Evolutionary conservation across 2,329 filamentous ascomycete genomes (phyloP), one percentile per base, ranked within the genome.

Genomic region (Moelleriella libera): DNA sequence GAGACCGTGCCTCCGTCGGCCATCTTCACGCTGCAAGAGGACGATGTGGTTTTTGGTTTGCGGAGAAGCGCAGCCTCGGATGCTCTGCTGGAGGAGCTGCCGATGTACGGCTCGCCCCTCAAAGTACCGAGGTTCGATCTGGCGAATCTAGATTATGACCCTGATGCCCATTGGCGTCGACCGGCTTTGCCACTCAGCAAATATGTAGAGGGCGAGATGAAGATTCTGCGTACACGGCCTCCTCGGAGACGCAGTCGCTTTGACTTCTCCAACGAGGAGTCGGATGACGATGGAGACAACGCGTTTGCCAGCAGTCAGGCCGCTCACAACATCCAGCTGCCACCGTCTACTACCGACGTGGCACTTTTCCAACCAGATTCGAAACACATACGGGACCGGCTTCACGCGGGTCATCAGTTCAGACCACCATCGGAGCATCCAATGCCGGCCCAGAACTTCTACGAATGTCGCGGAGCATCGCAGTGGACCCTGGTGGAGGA

Each of bases 401-500:
- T 98, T 5, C 88, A 96, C 60, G 86, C 88, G 8, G 85, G 86
- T 7, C 89, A 96, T 62, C 86, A 90, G 52, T 97, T 98, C 70
- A 77, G 89, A 47, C 92, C 92, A 12, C 92, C 92, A 0, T 88
- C 87, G 0, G 90, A 97, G 61, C 83, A 88, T 60, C 77, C 80
- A 0, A 97, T 97, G 89, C 92, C 92, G 1, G 78, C 83, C 1
- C 84, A 90, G 55, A 80, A 76, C 46, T 98, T 97, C 66, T 97
- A 94, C 58, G 90, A 98, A 63, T 83, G 78, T 51, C 77, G 92
- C 40, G 80, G 75, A 47, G 82, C 88, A 2, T 97, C 92, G 3
- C 88, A 96, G 58, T 98, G 92, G 92, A 87, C 88, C 0, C 76
- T 80, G 59, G 73, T 83, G 3, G 92, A 98, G 61, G 92, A 98